Evolutionary conservation across 257 asterid species (phyloP).

Genomic region (Ocimum tenuiflorum): DNA sequence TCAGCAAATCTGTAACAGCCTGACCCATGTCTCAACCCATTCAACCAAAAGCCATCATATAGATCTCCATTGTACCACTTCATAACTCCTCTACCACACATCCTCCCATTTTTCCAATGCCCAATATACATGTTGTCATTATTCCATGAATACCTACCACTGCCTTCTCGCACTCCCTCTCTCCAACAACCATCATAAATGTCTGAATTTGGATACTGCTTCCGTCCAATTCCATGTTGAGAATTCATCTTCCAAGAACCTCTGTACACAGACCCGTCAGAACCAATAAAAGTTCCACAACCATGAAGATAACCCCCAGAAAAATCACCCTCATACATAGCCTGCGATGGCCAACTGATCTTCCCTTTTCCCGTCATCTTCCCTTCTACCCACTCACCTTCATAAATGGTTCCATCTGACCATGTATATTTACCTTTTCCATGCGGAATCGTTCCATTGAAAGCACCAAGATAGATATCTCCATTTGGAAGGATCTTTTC

Average conservation of each 20-base stretch:
- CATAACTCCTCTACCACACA: conserved; percentile 89
- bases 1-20: conserved; percentile 71
- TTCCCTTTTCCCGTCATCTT: conserved; percentile 90
- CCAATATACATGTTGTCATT: conserved; percentile 67
- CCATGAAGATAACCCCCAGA: conserved; percentile 83
- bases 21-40: conserved; percentile 74
- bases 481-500: conserved; percentile 66
- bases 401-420: conserved; percentile 77
- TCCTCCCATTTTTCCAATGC: conserved; percentile 73
- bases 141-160: conserved; percentile 86
- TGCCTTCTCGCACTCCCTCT: conserved; percentile 85
- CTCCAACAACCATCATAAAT: conserved; percentile 92
- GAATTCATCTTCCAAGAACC: conserved; percentile 89
- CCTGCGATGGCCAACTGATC: conserved; percentile 69
- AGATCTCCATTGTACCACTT: conserved; percentile 77
- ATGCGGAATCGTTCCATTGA: conserved; percentile 52
- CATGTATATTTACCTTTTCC: conserved; percentile 82
- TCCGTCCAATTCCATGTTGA: conserved; percentile 83
- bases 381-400: conserved; percentile 91
- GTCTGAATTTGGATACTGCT: conserved; percentile 70
- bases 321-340: conserved; percentile 80
- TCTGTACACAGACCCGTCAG: conserved; percentile 72
- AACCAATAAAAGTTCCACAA: conserved; percentile 56
- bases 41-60: conserved; percentile 82
- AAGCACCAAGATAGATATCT: conserved; percentile 59